These are phyloP conservation scores for Penicillium manginii DNA, from an alignment of 495 filamentous ascomycete species.

Conservation along the genomic window DNA sequence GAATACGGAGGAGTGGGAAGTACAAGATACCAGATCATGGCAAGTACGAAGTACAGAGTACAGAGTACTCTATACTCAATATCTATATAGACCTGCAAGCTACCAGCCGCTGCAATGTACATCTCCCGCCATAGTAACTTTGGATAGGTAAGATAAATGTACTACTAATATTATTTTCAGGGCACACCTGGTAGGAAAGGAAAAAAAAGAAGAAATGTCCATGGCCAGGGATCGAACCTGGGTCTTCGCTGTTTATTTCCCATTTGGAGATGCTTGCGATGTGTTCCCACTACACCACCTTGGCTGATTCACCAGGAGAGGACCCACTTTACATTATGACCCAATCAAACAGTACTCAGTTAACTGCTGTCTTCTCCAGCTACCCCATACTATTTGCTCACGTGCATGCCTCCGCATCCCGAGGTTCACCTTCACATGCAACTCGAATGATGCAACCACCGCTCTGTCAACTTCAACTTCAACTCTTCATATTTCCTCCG, in stretches of 20 bases:
- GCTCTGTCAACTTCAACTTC: conserved; percentile 8
- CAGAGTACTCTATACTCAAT: background rate
- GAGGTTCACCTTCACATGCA: conserved; percentile 44
- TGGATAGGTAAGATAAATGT: background rate
- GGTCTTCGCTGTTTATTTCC: no score
- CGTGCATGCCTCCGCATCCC: conserved; percentile 32
- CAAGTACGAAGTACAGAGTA: no score
- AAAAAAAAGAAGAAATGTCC: no score
- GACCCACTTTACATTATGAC: no score
- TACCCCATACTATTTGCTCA: conserved; percentile 25
- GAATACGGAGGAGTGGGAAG: no score
- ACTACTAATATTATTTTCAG: no score
- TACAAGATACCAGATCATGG: no score
- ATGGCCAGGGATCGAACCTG: no score
- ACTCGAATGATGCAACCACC: conserved; percentile 24
- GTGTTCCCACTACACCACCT: no score
- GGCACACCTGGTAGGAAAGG: no score
- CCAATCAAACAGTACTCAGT: no score
- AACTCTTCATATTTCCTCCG: conserved; percentile 11
- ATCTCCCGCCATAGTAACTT: background rate
- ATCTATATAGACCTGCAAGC: background rate
- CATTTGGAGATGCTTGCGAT: no score
- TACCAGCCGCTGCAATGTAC: background rate
- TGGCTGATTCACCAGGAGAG: background rate
- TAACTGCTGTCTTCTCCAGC: background rate